These are phyloP conservation scores for Cryptosporidium ubiquitum DNA, from an alignment of 169 alveolate species.

Conservation along the genomic window DNA sequence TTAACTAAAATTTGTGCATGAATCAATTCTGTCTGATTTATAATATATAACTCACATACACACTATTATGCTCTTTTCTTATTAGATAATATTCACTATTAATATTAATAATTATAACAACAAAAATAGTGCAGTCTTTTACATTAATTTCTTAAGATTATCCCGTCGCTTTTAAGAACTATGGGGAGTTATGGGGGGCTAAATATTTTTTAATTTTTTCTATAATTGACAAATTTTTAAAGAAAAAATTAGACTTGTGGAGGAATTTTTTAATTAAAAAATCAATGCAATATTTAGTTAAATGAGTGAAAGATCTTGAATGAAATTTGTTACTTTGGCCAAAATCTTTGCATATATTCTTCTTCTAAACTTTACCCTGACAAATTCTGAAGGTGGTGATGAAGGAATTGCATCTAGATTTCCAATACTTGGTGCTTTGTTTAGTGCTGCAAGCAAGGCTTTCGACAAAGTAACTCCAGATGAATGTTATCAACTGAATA, in stretches of 20 bases:
- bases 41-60: background rate
- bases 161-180: conserved; percentile 14
- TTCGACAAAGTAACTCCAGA: conserved; percentile 62
- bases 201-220: background rate
- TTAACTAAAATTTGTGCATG: background rate
- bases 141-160: background rate
- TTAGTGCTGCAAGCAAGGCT: conserved; percentile 70
- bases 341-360: background rate
- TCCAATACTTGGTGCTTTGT: conserved; percentile 62
- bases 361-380: background rate
- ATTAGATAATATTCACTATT: background rate
- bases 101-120: background rate
- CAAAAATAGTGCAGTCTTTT: background rate
- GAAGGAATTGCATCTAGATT: conserved; percentile 45
- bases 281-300: background rate
- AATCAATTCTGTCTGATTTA: background rate
- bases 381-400: conserved; percentile 48
- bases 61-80: background rate
- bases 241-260: background rate
- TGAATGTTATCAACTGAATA: conserved; percentile 60
- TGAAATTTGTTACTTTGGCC: background rate
- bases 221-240: background rate
- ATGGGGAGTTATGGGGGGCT: conserved; percentile 18
- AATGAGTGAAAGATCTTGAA: conserved; percentile 6
- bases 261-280: background rate